Percentiles rank a stretch among this genome's conserved stretches.
These are phyloP conservation scores for Botrytis elliptica DNA, from an alignment of 2,329 filamentous ascomycete species.

Conservation along the genomic window DNA sequence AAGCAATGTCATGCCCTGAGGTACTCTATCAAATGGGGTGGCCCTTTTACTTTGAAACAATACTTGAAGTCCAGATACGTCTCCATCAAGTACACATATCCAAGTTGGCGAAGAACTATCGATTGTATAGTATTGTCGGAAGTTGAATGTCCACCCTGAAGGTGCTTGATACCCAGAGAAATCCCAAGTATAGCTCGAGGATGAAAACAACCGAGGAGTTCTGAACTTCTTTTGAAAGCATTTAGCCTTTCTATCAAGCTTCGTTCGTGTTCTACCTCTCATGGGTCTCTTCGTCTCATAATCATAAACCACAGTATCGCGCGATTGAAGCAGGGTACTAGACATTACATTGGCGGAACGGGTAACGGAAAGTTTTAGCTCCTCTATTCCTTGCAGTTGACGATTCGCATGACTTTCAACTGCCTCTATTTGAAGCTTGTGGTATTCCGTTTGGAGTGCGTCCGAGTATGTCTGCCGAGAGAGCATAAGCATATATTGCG, in stretches of 20 bases:
- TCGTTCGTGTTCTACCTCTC: not conserved
- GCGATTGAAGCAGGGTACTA: not conserved
- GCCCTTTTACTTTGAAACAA: not conserved
- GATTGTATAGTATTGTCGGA: not conserved
- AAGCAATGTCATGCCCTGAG: fast-evolving
- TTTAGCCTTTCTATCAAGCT: not conserved
- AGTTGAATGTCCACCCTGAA: not conserved
- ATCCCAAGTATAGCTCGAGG: not conserved
- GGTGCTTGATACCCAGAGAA: not conserved
- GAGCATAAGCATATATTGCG: not conserved
- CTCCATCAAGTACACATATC: fast-evolving
- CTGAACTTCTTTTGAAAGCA: not conserved
- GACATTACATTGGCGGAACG: not conserved
- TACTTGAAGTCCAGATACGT: fast-evolving
- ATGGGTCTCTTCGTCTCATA: not conserved
- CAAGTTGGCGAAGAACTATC: fast-evolving
- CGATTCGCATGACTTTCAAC: not conserved
- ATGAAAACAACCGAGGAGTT: not conserved
- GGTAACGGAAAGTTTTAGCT: not conserved
- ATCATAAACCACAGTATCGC: not conserved
- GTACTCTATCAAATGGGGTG: not conserved
- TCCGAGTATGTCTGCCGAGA: not conserved
- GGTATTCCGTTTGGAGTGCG: not conserved
- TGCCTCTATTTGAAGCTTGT: not conserved
- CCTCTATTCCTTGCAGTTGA: not conserved